Evolutionary conservation across 176 grass and related monocot species (phyloP), one percentile per base, ranked within the genome.

Genomic region (Oryza meridionalis): DNA sequence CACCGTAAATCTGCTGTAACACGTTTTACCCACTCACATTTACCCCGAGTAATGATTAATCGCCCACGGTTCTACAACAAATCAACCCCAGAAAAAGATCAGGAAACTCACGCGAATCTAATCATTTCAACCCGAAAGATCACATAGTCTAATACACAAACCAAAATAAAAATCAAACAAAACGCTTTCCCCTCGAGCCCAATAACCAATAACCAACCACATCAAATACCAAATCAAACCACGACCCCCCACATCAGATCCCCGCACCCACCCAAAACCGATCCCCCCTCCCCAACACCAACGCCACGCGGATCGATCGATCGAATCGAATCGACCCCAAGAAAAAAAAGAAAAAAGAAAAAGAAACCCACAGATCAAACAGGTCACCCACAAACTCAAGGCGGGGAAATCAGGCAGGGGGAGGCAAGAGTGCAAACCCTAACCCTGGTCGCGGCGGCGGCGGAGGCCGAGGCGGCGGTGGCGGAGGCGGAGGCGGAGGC

Each of bases 391-490:
- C n/a, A 64, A 85, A 49, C 50, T 14, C 21, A 46, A 73, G 3
- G 59, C 0, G 4, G 3, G 21, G 7, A 15, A 69, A 76, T 43
- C 33, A 59, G 5, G 6, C 46, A 31, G 63, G 10, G n/a, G 11
- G 24, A 2, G 16, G 62, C 55, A 47, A 76, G 74, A 2, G 33
- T 46, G 64, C 26, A 84, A 87, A 89, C 73, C 79, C 84, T 91
- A 88, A 92, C 86, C 81, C 61, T 86, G 21, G 53, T 37, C 69
- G 84, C 31, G 86, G 85, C 77, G 77, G 87, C 65, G 35, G 38
- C 42, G 27, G 27, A 29, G 61, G 84, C 35, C 35, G 35, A 42
- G 85, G 85, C 77, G 77, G 85, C 77, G 71, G 87, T 65, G 35
- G 63, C 42, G 61, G 84, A 7, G 45, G 66, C 42, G 86, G 50